Percentiles rank a stretch among this genome's conserved stretches.
Evolutionary conservation across 129 eudicot genomes (phyloP).

Genomic region (Sambucus nigra): DNA sequence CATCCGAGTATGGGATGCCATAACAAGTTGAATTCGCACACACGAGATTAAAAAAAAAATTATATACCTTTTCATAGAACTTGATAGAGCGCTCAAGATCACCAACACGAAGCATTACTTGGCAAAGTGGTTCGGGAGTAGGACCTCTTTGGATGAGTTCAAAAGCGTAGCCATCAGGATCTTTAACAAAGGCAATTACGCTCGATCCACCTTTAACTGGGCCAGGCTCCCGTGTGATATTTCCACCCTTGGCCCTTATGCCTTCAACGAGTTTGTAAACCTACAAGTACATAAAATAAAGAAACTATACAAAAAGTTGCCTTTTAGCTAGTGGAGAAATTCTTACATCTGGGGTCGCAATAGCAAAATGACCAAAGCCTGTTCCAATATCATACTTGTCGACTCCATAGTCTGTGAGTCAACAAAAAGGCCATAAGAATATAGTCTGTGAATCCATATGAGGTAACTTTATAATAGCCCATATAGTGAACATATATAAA

Average conservation of each 20-base stretch:
- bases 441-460: too few relatives aligned
- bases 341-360: constrained; percentile 78
- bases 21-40: too few relatives aligned
- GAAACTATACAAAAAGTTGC: constrained; percentile 2
- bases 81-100: constrained; percentile 89
- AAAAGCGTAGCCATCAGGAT: constrained; percentile 91
- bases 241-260: constrained; percentile 72
- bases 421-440: not conserved
- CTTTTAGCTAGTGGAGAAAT: constrained; percentile 1
- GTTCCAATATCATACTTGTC: constrained; percentile 87
- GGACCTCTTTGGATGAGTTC: constrained; percentile 68
- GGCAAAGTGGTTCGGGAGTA: constrained; percentile 94
- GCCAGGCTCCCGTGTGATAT: constrained; percentile 68
- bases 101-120: constrained; percentile 98
- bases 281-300: constrained; percentile 12
- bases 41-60: not conserved
- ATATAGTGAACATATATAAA: too few relatives aligned
- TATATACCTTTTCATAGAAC: constrained; percentile 67
- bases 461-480: too few relatives aligned
- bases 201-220: constrained; percentile 79
- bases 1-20: too few relatives aligned
- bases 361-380: constrained; percentile 98
- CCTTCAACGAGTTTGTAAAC: constrained; percentile 67
- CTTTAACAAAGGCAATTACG: constrained; percentile 88
- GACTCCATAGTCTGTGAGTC: constrained; percentile 82